phyloP scores from a whole-genome alignment of 345 rosid species.

The Aquilaria yunnanensis region DNA sequence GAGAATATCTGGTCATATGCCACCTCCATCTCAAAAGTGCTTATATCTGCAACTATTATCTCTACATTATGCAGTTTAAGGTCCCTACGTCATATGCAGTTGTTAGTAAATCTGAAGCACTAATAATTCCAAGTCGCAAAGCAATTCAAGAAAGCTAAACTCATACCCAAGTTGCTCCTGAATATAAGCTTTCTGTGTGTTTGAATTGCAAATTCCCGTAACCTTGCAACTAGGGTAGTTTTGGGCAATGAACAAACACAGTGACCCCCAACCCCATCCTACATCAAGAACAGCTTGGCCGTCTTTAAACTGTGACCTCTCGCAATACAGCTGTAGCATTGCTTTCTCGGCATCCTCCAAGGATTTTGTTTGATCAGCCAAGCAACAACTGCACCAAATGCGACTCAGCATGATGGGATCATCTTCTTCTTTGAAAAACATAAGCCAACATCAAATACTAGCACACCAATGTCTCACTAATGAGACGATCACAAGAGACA shows the following conservation, averaged over 20 bases:
- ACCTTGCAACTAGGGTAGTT: constrained; percentile 60
- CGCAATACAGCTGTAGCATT: constrained; percentile 65
- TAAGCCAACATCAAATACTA: constrained; percentile 1
- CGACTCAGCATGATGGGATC: too few species aligned
- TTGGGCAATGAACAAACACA: constrained; percentile 61
- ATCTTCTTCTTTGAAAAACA: not conserved
- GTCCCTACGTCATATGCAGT: constrained; percentile 28
- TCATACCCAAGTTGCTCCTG: constrained; percentile 61
- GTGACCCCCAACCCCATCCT: constrained; percentile 96
- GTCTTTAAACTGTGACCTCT: constrained; percentile 61
- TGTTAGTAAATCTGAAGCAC: not conserved
- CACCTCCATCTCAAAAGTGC: constrained; percentile 71
- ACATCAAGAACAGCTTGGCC: constrained; percentile 76
- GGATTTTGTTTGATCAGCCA: constrained; percentile 41
- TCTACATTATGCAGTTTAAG: constrained; percentile 60
- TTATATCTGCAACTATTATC: constrained; percentile 73
- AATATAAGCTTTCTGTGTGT: constrained; percentile 59
- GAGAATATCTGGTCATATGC: constrained; percentile 65
- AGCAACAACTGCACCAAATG: constrained; percentile 50
- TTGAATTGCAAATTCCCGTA: constrained; percentile 84
- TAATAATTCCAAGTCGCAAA: not conserved
- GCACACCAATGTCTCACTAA: too few species aligned
- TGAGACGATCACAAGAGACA: too few species aligned
- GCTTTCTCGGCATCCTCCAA: constrained; percentile 83
- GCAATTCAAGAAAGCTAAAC: not conserved